Evolutionary conservation across 441 rosid species (phyloP).

Genomic region (Pelargonium australe): DNA sequence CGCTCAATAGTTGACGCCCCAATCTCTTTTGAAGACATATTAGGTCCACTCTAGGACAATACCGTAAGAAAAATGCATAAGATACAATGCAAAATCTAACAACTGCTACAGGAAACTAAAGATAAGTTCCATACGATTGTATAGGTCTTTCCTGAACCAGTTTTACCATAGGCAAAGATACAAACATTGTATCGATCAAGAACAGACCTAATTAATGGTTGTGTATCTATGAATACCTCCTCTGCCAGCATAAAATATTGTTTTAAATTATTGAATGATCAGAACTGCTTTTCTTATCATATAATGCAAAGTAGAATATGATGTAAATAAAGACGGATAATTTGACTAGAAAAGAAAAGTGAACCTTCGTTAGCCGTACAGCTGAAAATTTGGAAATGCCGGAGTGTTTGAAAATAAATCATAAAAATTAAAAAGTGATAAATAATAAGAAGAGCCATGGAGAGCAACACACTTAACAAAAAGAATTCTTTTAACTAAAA

Average conservation of each 20-base stretch:
- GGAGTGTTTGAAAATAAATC: too few relatives aligned
- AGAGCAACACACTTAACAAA: too few relatives aligned
- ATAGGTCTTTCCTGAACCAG: background rate
- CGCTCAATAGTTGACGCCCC: constrained; percentile 39
- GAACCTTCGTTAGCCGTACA: constrained; percentile 49
- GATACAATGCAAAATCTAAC: too few relatives aligned
- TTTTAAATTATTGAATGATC: constrained; percentile 6
- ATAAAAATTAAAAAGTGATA: too few relatives aligned
- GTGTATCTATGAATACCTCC: constrained; percentile 72
- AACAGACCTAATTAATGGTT: constrained; percentile 38
- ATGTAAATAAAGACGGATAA: background rate
- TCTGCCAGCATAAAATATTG: constrained; percentile 32
- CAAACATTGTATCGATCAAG: constrained; percentile 92
- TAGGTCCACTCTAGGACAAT: constrained; percentile 69
- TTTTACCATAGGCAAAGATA: constrained; percentile 74
- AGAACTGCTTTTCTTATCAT: background rate
- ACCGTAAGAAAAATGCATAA: background rate
- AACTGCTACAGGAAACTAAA: too few relatives aligned
- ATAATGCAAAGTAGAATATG: background rate
- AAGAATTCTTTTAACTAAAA: too few relatives aligned
- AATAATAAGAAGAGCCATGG: too few relatives aligned
- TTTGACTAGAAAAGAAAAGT: background rate
- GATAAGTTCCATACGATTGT: too few relatives aligned
- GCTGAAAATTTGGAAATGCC: too few relatives aligned
- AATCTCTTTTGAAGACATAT: constrained; percentile 59